Base-by-base conservation (phyloP, 2,329 filamentous ascomycete species). In the Botryotinia convoluta region DNA sequence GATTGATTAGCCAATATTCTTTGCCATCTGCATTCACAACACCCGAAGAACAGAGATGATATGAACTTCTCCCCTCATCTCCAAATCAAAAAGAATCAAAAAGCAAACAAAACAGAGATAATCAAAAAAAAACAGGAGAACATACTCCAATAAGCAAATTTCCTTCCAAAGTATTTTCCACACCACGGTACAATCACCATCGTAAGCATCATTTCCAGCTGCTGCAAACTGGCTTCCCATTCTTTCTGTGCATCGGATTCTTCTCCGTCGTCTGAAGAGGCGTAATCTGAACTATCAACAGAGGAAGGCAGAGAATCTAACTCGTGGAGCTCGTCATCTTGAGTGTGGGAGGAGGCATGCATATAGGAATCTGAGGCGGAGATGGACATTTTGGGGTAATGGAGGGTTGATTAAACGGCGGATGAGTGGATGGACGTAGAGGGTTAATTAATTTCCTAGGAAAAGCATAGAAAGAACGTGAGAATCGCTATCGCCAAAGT, bases 141-240 rank as follows among this genome's bases (percentile, higher is more conserved):
- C 92, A 82, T 87, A 98, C 95, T 94, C 93, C 94, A 98, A 82
- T 97, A 98, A 74, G 95, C 95, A 85, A 95, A 97, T 83, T 94
- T 97, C 82, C 96, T 89, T 63, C 96, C 96, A 82, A 98, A 90
- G 84, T 94, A 98, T 84, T 98, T 99, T 74, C 96, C 96, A 78
- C 94, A 86, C 82, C 97, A 98, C 4, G 96, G 96, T 69, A 99
- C 92, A 78, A 98, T 83, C 67, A 98, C 92, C 94, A 99, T 97
- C 32, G 93, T 97, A 81, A 98, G 84, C 77, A 99, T 86, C 77
- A 98, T 86, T 84, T 99, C 94, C 74, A 99, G 84, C 84, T 99
- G 96, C 83, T 98, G 93, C 76, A 99, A 85, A 79, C 93, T 97
- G 79, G 95, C 93, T 79, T 95, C 92, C 96, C 96, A 99, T 84